Percentiles rank a stretch among this genome's conserved stretches.
phyloP scores from a whole-genome alignment of 2,329 filamentous ascomycete genomes.

The Davidsoniella virescens region DNA sequence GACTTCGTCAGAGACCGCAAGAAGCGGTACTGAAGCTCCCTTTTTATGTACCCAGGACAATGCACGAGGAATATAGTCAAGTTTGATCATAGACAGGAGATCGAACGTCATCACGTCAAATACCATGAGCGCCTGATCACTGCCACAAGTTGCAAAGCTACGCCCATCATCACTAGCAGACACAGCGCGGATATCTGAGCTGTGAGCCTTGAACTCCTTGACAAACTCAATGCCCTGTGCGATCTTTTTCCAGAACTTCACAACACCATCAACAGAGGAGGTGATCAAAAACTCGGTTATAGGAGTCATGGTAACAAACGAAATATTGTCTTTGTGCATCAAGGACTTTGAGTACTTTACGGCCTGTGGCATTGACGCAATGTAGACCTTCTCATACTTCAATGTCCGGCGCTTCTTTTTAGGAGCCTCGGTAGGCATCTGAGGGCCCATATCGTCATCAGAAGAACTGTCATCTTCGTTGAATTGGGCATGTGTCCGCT shows the following conservation, averaged over 20 bases:
- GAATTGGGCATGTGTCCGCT: constrained; percentile 40
- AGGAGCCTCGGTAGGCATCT: constrained; percentile 62
- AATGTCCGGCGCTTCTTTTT: constrained; percentile 87
- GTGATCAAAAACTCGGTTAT: constrained; percentile 92
- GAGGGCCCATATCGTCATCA: constrained; percentile 85
- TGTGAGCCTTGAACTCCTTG: constrained; percentile 90
- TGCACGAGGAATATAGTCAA: constrained; percentile 59
- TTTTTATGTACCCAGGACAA: constrained; percentile 85
- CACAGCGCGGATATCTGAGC: constrained; percentile 66
- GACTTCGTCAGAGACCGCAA: constrained; percentile 66
- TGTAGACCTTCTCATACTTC: constrained; percentile 87
- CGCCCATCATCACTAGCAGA: constrained; percentile 79
- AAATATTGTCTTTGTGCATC: constrained; percentile 94
- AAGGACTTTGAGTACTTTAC: constrained; percentile 81
- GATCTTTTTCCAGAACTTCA: constrained; percentile 99
- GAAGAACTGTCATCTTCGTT: constrained; percentile 44
- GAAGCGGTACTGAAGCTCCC: constrained; percentile 70
- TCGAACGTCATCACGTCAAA: constrained; percentile 78
- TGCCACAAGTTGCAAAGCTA: constrained; percentile 80
- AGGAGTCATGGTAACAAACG: constrained; percentile 76
- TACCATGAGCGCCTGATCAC: constrained; percentile 64
- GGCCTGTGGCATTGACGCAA: constrained; percentile 72
- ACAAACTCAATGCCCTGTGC: constrained; percentile 87
- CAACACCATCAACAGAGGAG: constrained; percentile 81
- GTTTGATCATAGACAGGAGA: constrained; percentile 63